These are phyloP conservation scores for Monosporozyma unispora DNA, from an alignment of 805 yeast species.

Conservation along the genomic window DNA sequence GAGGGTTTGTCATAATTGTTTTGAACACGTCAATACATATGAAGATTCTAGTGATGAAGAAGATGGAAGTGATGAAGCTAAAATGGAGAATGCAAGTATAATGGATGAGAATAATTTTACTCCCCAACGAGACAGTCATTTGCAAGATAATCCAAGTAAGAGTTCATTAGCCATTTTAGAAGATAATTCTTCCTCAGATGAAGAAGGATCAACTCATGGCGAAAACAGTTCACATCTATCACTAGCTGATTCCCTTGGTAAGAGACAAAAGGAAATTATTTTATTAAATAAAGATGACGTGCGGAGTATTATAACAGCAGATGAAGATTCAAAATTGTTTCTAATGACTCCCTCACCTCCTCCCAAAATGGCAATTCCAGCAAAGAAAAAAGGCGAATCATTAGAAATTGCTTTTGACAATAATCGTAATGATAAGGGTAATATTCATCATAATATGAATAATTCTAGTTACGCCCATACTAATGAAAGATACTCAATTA, in stretches of 20 bases:
- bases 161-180: neutral
- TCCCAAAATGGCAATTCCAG: slow-evolving; percentile 73
- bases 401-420: slow-evolving; percentile 46
- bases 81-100: neutral
- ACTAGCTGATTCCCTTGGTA: neutral
- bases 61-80: neutral
- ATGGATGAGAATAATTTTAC: neutral
- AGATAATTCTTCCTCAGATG: neutral
- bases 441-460: neutral
- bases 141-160: neutral
- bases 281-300: slow-evolving; percentile 27
- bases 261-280: slow-evolving; percentile 15
- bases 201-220: neutral
- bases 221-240: slow-evolving; percentile 1
- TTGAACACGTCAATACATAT: slow-evolving; percentile 50
- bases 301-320: slow-evolving; percentile 28
- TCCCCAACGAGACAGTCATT: neutral
- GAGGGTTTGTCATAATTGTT: slow-evolving; percentile 72
- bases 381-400: slow-evolving; percentile 70
- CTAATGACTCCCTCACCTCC: slow-evolving; percentile 43
- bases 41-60: slow-evolving; percentile 66
- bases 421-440: neutral
- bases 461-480: neutral
- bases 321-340: slow-evolving; percentile 30
- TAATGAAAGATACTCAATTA: slow-evolving; percentile 21